A percentile compares a stretch with the other conserved stretches of the same genome.
These are phyloP conservation scores for Rhytidhysteron rufulum DNA, from an alignment of 2,329 filamentous ascomycete species.

Conservation along the genomic window DNA sequence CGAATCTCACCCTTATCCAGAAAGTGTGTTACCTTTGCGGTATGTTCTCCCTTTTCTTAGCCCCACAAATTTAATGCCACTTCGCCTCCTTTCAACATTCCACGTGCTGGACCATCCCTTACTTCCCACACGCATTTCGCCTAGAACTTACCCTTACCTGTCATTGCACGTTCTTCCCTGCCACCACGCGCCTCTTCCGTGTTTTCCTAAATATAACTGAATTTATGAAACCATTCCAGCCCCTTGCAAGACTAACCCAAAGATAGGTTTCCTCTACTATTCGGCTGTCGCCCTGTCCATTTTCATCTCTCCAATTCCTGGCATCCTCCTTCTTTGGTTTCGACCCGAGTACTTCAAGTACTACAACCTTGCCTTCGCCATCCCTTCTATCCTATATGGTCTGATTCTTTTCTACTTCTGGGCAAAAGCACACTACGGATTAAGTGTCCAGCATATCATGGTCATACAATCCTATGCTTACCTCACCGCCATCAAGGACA, in stretches of 20 bases:
- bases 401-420: slow-evolving; percentile 39
- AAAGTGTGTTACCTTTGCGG: slow-evolving; percentile 43
- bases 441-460: slow-evolving; percentile 43
- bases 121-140: too few species aligned
- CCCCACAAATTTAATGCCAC: too few species aligned
- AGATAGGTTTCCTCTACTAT: slow-evolving; percentile 32
- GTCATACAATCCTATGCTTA: slow-evolving; percentile 43
- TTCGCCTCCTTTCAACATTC: too few species aligned
- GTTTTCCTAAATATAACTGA: too few species aligned
- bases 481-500: slow-evolving; percentile 42
- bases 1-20: slow-evolving; percentile 36
- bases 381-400: slow-evolving; percentile 39
- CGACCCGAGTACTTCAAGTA: slow-evolving; percentile 42
- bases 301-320: slow-evolving; percentile 40
- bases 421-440: slow-evolving; percentile 39
- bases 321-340: slow-evolving; percentile 38
- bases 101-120: too few species aligned
- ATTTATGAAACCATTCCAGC: too few species aligned
- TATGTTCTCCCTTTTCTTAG: too few species aligned
- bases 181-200: too few species aligned
- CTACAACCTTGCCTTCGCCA: slow-evolving; percentile 44
- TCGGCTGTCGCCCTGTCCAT: slow-evolving; percentile 38
- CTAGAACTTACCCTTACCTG: background rate
- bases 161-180: background rate
- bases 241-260: background rate